Evolutionary conservation across 2,329 filamentous ascomycete genomes (phyloP).

Genomic region (Endocalyx cinctus): DNA sequence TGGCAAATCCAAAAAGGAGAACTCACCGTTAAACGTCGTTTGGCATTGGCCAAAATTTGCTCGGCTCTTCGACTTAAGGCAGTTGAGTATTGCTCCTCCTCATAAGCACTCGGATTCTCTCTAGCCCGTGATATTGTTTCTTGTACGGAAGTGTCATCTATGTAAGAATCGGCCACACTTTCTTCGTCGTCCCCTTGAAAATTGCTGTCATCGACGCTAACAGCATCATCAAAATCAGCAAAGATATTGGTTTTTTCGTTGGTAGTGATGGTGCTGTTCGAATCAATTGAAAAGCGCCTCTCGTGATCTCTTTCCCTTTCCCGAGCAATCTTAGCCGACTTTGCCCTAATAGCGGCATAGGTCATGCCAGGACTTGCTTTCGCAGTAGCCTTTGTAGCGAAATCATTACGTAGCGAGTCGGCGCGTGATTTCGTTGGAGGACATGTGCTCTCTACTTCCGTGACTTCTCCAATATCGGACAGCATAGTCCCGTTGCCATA

Average conservation of each 20-base stretch:
- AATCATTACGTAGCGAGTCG: slow-evolving; percentile 27
- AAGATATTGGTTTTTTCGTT: slow-evolving; percentile 46
- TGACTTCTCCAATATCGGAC: slow-evolving; percentile 59
- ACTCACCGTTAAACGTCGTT: slow-evolving; percentile 78
- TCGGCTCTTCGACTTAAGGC: slow-evolving; percentile 80
- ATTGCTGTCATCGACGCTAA: slow-evolving; percentile 59
- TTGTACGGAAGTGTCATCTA: slow-evolving; percentile 38
- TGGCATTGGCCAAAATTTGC: slow-evolving; percentile 87
- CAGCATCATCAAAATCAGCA: slow-evolving; percentile 57
- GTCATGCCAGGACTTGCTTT: slow-evolving; percentile 23
- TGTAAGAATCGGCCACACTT: slow-evolving; percentile 55
- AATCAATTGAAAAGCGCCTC: slow-evolving; percentile 54
- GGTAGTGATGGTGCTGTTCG: slow-evolving; percentile 56
- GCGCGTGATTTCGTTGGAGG: slow-evolving; percentile 35
- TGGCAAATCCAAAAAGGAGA: background rate
- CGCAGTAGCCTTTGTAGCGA: slow-evolving; percentile 14
- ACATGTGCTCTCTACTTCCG: slow-evolving; percentile 45
- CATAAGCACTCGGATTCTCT: slow-evolving; percentile 22
- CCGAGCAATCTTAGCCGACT: slow-evolving; percentile 34
- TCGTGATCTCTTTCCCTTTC: no score
- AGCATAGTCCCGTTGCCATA: slow-evolving; percentile 67
- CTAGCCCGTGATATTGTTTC: slow-evolving; percentile 22
- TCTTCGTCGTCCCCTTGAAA: slow-evolving; percentile 66
- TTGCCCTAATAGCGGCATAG: slow-evolving; percentile 40
- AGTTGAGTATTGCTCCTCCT: slow-evolving; percentile 64